Base-by-base conservation (phyloP, 805 yeast species). In the Wickerhamomyces ciferrii region DNA sequence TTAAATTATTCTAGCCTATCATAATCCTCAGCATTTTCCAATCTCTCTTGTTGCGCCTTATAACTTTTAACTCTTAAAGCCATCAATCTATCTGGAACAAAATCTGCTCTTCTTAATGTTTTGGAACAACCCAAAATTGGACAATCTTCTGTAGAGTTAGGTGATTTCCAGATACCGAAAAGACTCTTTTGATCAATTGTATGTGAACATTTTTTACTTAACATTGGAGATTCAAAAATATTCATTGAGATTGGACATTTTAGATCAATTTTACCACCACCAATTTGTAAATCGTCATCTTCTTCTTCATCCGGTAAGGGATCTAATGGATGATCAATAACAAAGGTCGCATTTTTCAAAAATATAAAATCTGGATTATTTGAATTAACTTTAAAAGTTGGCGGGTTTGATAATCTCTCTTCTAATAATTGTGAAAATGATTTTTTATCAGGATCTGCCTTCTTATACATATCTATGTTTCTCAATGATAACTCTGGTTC, bases 201-300 rank as follows among this genome's bases (percentile, higher is more conserved):
- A 63, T 87, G 95, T 0, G 70, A 68, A 63, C 95, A 87, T 27
- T 58, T 62, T 23, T 54, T 62, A 3, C 84, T 77, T n/a, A 67
- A 73, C 54, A 77, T 68, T 0, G 95, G 94, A 3, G 64, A 65
- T 20, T 61, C 67, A 60, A 77, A 83, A 39, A 68, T 60, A 44
- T 72, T 68, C 48, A 75, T 58, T 0, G 90, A 78, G 14, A 86
- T 69, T 0, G 92, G 92, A 59, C 91, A 89, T 23, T 69, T 73
- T 47, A 87, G 59, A 41, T 82, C 79, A n/a, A 87, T 68, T 34
- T 67, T 76, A 35, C 94, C 94, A 46, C 94, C 95, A 10, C 78
- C 79, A 6, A 86, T 74, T 38, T 73, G 77, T 29, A 86, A 41
- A 20, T 83, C 92, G 20, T 82, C 87, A 35, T 77, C 63, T 2